Base-by-base conservation (phyloP, 139 green algal species). In the Auxenochlorella pyrenoidosa region DNA sequence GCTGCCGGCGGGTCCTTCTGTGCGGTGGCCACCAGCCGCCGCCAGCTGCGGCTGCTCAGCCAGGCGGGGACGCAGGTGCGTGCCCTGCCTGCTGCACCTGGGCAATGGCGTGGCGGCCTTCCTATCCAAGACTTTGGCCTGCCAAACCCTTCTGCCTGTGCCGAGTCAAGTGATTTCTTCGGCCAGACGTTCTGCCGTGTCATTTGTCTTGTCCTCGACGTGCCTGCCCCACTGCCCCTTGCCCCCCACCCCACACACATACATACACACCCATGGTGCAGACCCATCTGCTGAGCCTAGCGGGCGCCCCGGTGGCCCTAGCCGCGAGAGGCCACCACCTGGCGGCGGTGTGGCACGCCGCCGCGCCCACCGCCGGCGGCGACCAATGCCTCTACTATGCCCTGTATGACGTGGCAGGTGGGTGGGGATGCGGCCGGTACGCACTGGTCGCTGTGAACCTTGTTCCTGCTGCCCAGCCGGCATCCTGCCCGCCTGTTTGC, bases 1-100 rank as follows among this genome's bases (percentile, higher is more conserved):
- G 94, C 96, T 10, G 84, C 92, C 34, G 96, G 96, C 26, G 34
- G 58, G 18, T 87, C 78, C 10, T 97, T 94, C 51, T 88, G 91
- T 2, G 96, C 96, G 0, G 92, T 91, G 0, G 93, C 91, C 70
- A 98, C 96, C 34, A 94, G 82, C 66, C 16, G 58, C 8, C 83
- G 89, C 38, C 79, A 94, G 68, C 90, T 99, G 72, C 94, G 96
- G 16, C 36, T 99, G 19, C 98, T 98, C 88, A 94, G 93, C 24
- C 83, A 88, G 36, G 86, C 89, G 30, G 93, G 92, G 78, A 89
- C 51, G 0, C 77, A 83, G 77, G 77, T 83, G 51, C 30, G 77
- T 30, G 41, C 28, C 1, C 0, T 41, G 73, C 5, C n/a, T n/a
- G n/a, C n/a, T n/a, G n/a, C n/a, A n/a, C n/a, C 63, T 36, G 63